Evolutionary conservation across 2,329 filamentous ascomycete genomes (phyloP).

Genomic region (Fusarium sp.): DNA sequence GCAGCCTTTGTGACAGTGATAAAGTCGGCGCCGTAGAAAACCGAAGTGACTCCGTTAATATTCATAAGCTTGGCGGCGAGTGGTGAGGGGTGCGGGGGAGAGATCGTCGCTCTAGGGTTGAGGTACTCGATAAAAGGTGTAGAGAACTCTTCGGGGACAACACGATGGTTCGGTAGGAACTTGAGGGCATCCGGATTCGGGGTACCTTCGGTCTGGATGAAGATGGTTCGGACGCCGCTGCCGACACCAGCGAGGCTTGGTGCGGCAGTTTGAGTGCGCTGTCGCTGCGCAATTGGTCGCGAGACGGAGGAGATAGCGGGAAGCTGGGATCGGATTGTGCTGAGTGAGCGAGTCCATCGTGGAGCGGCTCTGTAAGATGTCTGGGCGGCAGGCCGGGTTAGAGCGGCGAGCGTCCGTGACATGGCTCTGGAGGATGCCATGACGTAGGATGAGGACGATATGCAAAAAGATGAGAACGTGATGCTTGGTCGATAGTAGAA

Average conservation of each 20-base stretch:
- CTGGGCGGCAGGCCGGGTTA: conserved; percentile 42
- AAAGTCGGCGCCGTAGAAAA: conserved; percentile 95
- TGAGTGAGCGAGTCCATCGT: conserved; percentile 50
- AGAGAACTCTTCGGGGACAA: conserved; percentile 80
- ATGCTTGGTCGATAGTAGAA: not conserved
- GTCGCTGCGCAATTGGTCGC: conserved; percentile 41
- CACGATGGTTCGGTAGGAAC: conserved; percentile 90
- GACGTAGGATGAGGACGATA: conserved; percentile 3
- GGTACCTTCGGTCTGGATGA: conserved; percentile 96
- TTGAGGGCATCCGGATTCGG: conserved; percentile 97
- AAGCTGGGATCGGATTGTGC: conserved; percentile 42
- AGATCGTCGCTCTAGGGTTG: conserved; percentile 86
- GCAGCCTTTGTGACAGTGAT: conserved; percentile 95
- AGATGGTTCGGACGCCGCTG: conserved; percentile 78
- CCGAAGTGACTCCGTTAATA: conserved; percentile 92
- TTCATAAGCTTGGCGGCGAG: conserved; percentile 91
- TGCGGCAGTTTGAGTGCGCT: conserved; percentile 22
- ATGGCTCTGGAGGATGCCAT: conserved; percentile 48
- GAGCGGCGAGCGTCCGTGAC: conserved; percentile 45
- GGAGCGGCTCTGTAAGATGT: conserved; percentile 41
- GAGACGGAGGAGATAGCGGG: conserved; percentile 37
- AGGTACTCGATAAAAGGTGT: conserved; percentile 93
- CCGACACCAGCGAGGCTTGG: conserved; percentile 48
- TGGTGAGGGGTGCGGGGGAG: conserved; percentile 90
- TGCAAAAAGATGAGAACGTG: not conserved